These are phyloP conservation scores for Pachysandra terminalis DNA, from an alignment of 164 flowering plant genomes.

Conservation along the genomic window DNA sequence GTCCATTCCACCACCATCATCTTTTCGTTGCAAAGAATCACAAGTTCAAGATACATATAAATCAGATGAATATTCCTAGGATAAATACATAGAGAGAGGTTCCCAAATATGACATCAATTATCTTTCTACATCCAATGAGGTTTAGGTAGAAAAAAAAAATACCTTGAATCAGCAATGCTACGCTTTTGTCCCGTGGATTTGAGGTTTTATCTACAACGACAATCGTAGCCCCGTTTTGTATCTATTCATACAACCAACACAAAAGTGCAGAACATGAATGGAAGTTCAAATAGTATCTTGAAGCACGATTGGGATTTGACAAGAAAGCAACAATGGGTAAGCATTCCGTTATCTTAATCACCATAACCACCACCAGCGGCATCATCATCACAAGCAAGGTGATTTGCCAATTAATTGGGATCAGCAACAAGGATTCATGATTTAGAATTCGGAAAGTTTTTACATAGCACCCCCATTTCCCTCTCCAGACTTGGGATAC, in stretches of 20 bases:
- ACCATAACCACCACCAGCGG: too few relatives aligned
- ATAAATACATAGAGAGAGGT: background rate
- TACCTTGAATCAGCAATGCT: constrained; percentile 91
- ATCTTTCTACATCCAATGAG: background rate
- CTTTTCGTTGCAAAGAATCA: constrained; percentile 30
- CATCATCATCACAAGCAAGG: too few relatives aligned
- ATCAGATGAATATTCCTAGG: background rate
- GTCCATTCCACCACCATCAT: constrained; percentile 99
- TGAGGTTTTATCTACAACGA: constrained; percentile 59
- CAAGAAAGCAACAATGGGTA: too few relatives aligned
- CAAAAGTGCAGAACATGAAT: background rate
- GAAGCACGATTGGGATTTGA: background rate
- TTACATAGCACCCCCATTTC: too few relatives aligned
- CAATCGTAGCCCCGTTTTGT: constrained; percentile 91
- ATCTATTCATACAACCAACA: constrained; percentile 39
- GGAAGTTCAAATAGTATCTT: background rate
- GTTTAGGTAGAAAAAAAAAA: background rate
- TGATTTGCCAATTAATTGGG: too few relatives aligned
- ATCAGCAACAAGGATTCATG: too few relatives aligned
- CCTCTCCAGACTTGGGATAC: too few relatives aligned
- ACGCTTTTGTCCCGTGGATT: constrained; percentile 76
- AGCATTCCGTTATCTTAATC: too few relatives aligned
- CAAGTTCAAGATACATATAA: constrained; percentile 5
- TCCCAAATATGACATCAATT: constrained; percentile 4
- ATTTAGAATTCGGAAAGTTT: too few relatives aligned